A percentile compares a stretch with the other conserved stretches of the same genome.
These are phyloP conservation scores for Coemansia sp. DNA, from an alignment of 192 early-diverging fungal genomes.

Conservation along the genomic window DNA sequence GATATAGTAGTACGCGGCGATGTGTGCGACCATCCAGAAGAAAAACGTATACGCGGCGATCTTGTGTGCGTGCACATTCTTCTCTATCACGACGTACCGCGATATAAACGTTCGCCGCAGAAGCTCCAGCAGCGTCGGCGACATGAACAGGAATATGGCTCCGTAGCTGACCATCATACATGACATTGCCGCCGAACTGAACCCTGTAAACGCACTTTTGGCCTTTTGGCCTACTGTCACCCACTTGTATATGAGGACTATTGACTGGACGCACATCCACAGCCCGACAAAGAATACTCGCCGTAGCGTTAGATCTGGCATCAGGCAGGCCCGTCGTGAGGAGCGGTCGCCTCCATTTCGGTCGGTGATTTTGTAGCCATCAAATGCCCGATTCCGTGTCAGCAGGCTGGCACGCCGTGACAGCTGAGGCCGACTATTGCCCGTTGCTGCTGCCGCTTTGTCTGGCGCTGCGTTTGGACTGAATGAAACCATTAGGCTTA, in stretches of 20 bases:
- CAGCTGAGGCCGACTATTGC: not conserved
- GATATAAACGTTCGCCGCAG: conserved; percentile 75
- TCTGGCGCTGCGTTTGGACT: not conserved
- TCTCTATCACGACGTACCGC: conserved; percentile 76
- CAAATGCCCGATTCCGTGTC: conserved; percentile 55
- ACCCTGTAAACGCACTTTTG: conserved; percentile 41
- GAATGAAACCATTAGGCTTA: not conserved
- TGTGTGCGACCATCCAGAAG: conserved; percentile 73
- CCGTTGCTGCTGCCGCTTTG: not conserved
- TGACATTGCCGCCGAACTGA: conserved; percentile 44
- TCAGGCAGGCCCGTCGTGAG: conserved; percentile 1
- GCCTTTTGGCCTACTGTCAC: conserved; percentile 57
- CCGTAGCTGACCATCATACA: conserved; percentile 61
- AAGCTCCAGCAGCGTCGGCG: conserved; percentile 75
- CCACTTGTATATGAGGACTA: conserved; percentile 63
- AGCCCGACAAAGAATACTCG: conserved; percentile 59
- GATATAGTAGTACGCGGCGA: conserved; percentile 74
- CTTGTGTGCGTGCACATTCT: conserved; percentile 87
- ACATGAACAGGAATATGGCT: conserved; percentile 75
- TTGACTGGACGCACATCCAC: conserved; percentile 64
- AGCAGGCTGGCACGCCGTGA: conserved; percentile 48
- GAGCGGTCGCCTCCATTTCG: conserved; percentile 9
- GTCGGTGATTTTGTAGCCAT: conserved; percentile 46
- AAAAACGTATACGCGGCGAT: conserved; percentile 74
- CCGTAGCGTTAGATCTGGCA: conserved; percentile 55